phyloP scores from a whole-genome alignment of 78 protist genomes.

The Bigelowiella natans region DNA sequence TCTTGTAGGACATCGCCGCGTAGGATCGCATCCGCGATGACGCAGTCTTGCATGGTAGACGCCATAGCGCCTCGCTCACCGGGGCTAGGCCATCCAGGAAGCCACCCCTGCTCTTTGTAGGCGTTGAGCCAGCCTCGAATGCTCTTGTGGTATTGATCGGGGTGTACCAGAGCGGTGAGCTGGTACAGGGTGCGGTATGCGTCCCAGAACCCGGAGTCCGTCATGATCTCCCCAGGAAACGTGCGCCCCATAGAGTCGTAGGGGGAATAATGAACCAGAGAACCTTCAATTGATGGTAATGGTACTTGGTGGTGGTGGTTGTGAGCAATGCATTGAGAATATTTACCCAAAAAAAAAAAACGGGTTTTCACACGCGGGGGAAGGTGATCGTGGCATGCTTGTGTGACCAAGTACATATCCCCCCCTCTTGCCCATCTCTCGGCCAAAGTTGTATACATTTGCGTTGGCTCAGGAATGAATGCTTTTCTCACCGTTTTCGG shows the following conservation, averaged over 20 bases:
- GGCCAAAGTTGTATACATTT: no score
- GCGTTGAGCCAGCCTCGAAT: constrained; percentile 9
- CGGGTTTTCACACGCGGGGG: no score
- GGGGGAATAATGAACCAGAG: neutral
- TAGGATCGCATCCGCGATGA: constrained; percentile 18
- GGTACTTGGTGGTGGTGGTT: no score
- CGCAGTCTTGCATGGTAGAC: neutral
- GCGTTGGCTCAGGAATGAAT: no score
- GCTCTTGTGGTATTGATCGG: neutral
- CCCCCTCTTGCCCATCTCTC: no score
- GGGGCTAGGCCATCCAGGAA: constrained; percentile 24
- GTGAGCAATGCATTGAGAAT: no score
- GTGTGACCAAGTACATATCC: no score
- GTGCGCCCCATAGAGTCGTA: neutral
- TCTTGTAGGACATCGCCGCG: neutral
- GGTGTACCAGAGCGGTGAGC: neutral
- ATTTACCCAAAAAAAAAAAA: no score
- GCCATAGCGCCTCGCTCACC: constrained; percentile 19
- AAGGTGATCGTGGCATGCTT: no score
- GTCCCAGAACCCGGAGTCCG: constrained; percentile 18
- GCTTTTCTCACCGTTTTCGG: neutral
- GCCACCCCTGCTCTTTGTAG: constrained; percentile 19
- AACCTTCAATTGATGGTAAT: no score
- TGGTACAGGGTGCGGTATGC: constrained; percentile 28
- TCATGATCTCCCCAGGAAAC: neutral